Conservation (phyloP, 768 basidiomycete genomes). For the Podaxis sp. region DNA sequence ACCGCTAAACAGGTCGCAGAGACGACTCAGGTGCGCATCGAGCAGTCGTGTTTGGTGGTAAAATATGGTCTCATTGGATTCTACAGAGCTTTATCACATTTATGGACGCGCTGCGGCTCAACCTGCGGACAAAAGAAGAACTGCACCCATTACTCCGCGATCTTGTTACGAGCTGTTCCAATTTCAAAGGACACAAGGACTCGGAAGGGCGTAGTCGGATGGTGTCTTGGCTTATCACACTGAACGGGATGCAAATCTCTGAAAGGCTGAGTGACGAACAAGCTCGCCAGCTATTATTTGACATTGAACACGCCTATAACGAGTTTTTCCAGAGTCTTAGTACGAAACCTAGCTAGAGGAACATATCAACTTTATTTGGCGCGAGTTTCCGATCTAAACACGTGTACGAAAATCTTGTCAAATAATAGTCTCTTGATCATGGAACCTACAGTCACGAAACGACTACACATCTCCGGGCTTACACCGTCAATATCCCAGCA, state of each 20-base stretch:
- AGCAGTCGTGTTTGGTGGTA: background rate
- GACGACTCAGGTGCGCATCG: conserved; percentile 78
- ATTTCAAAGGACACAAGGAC: conserved; percentile 93
- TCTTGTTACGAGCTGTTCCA: conserved; percentile 90
- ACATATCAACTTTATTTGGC: background rate
- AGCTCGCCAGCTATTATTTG: conserved; percentile 90
- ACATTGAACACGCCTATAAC: conserved; percentile 94
- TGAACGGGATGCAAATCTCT: conserved; percentile 96
- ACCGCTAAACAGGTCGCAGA: conserved; percentile 97
- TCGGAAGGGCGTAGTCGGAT: conserved; percentile 96
- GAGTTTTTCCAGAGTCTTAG: conserved; percentile 85
- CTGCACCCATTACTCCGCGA: conserved; percentile 93
- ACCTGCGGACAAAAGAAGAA: conserved; percentile 95
- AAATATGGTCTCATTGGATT: background rate
- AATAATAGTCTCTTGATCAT: background rate
- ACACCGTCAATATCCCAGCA: conserved; percentile 59
- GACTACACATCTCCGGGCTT: conserved; percentile 75
- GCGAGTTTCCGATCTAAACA: background rate
- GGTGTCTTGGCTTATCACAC: conserved; percentile 93
- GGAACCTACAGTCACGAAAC: conserved; percentile 43
- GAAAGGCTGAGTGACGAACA: conserved; percentile 97
- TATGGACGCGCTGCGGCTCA: conserved; percentile 94
- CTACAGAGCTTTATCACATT: conserved; percentile 93
- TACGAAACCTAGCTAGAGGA: background rate
- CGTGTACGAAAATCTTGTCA: background rate